phyloP scores from a whole-genome alignment of 768 basidiomycete genomes.

The Lepiota venenata region DNA sequence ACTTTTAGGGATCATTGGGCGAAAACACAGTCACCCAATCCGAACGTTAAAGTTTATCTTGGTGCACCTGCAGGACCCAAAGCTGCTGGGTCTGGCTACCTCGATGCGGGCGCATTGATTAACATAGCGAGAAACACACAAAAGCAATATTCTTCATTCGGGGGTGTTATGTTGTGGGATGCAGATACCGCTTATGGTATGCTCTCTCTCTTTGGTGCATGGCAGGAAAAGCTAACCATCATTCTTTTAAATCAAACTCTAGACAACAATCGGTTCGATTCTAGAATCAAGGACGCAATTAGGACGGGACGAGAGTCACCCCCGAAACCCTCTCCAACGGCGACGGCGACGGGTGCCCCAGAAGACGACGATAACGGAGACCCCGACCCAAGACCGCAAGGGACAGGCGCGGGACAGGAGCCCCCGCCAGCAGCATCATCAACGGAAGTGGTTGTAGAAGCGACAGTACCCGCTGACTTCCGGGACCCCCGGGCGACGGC shows the following conservation, averaged over 20 bases:
- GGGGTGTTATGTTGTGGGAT: constrained; percentile 52
- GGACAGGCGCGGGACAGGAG: too few relatives aligned
- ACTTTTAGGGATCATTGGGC: constrained; percentile 55
- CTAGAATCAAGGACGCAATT: constrained; percentile 56
- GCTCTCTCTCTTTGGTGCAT: constrained; percentile 18
- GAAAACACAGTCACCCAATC: constrained; percentile 52
- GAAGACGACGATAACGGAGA: neutral
- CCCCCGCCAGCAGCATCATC: neutral
- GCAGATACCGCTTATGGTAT: constrained; percentile 37
- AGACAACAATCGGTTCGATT: constrained; percentile 59
- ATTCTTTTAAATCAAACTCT: neutral
- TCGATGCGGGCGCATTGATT: constrained; percentile 39
- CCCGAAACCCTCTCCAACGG: constrained; percentile 2
- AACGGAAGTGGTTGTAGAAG: constrained; percentile 10
- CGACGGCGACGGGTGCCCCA: neutral
- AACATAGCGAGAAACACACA: constrained; percentile 41
- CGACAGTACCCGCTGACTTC: constrained; percentile 13
- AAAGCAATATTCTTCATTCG: constrained; percentile 54
- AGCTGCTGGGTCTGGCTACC: constrained; percentile 54
- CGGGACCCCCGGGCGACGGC: constrained; percentile 30
- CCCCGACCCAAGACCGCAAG: neutral
- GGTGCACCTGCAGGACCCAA: constrained; percentile 51
- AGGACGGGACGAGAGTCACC: constrained; percentile 18
- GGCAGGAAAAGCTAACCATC: neutral
- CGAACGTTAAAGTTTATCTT: constrained; percentile 55